These are phyloP conservation scores for Dalechampia spathulata DNA, from an alignment of 441 rosid species.

Conservation along the genomic window DNA sequence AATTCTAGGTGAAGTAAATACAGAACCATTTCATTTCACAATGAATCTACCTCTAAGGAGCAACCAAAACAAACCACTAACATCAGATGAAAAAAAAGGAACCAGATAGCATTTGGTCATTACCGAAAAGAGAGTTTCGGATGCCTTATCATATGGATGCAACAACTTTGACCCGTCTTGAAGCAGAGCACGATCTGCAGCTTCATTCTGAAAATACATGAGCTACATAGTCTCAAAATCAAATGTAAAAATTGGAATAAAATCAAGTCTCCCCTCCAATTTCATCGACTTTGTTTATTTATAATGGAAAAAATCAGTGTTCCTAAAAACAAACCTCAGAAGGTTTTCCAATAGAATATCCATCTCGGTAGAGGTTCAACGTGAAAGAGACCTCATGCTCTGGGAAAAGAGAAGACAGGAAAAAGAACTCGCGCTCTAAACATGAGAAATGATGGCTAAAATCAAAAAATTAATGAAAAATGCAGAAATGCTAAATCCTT, in stretches of 20 bases:
- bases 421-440: conserved; percentile 5
- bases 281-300: conserved; percentile 8
- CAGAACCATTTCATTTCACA: conserved; percentile 3
- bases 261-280: not conserved
- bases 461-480: conserved; percentile 23
- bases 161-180: conserved; percentile 59
- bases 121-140: conserved; percentile 81
- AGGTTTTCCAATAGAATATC: conserved; percentile 71
- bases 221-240: conserved; percentile 12
- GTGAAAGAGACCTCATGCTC: conserved; percentile 71
- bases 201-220: conserved; percentile 35
- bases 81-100: conserved; percentile 10
- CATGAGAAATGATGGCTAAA: conserved; percentile 5
- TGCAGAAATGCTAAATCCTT: conserved; percentile 19
- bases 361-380: conserved; percentile 70
- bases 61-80: conserved; percentile 10
- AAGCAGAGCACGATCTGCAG: conserved; percentile 30
- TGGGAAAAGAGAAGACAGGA: conserved; percentile 26
- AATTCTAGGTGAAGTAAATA: not conserved
- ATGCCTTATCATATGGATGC: conserved; percentile 81
- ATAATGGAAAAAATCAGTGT: conserved; percentile 3
- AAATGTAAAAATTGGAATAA: conserved; percentile 3
- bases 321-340: conserved; percentile 51
- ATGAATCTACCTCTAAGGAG: not conserved
- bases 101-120: conserved; percentile 10